Conservation (phyloP, 495 filamentous ascomycete genomes). For the Peziza echinospora region DNA sequence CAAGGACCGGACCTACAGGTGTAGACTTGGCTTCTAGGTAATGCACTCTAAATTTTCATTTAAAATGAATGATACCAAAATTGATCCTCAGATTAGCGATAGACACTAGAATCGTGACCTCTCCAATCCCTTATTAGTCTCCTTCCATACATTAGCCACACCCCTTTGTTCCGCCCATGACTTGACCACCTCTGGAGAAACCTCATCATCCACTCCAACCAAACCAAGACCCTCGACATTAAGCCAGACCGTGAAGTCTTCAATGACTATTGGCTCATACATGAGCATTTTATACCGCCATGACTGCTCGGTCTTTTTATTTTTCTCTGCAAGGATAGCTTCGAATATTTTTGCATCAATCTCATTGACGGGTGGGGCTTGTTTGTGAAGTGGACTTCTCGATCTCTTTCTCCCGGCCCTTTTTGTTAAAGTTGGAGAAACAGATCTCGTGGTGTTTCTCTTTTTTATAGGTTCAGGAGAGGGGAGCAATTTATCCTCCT, state of each 20-base stretch:
- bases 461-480: slow-evolving; percentile 29
- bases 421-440: background rate
- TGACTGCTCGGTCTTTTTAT: slow-evolving; percentile 2
- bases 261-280: slow-evolving; percentile 77
- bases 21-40: too few relatives aligned
- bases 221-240: slow-evolving; percentile 45
- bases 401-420: background rate
- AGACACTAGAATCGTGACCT: slow-evolving; percentile 27
- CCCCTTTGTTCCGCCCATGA: slow-evolving; percentile 72
- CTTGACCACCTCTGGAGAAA: slow-evolving; percentile 37
- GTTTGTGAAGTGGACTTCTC: background rate
- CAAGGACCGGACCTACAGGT: too few relatives aligned
- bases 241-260: slow-evolving; percentile 68
- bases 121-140: slow-evolving; percentile 25
- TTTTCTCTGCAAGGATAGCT: slow-evolving; percentile 3
- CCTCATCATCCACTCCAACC: slow-evolving; percentile 43
- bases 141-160: slow-evolving; percentile 46
- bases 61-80: too few relatives aligned
- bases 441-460: background rate
- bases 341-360: slow-evolving; percentile 6
- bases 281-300: slow-evolving; percentile 87
- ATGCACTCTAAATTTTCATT: too few relatives aligned
- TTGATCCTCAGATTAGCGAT: too few relatives aligned
- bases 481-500: too few relatives aligned
- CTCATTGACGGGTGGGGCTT: background rate